Evolutionary conservation across 805 yeast genomes (phyloP), one percentile per base, ranked within the genome.

Genomic region (Hanseniaspora pseudoguilliermondii): DNA sequence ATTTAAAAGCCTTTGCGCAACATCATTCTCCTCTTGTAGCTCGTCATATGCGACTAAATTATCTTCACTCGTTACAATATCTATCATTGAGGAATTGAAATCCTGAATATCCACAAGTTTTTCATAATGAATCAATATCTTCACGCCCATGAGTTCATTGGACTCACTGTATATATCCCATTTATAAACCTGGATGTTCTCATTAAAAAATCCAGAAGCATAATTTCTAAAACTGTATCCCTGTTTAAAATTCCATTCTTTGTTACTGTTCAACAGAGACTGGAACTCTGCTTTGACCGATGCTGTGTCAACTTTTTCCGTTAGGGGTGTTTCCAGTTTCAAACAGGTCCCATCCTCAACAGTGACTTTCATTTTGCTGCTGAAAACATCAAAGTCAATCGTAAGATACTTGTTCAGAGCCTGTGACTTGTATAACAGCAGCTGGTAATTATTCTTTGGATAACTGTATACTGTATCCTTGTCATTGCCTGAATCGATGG

Each of bases 211-310:
- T 0, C 56, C 56, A 20, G 48, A 27, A 4, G 50, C 29, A 23
- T 20, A 46, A 16, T 53, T 44, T n/a, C 21, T 53, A 4, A 53
- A 35, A 21, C 25, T 42, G 20, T 49, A 50, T 20, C 50, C 47
- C 20, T 55, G 58, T 40, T 44, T 55, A 11, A 49, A 50, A 3
- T n/a, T 23, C 58, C 58, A 55, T 34, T 55, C 54, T 16, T 49
- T 55, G 47, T 55, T 55, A 25, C 48, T 39, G n/a, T 55, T 55
- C 25, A 55, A 34, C 8, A 55, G 21, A 27, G 49, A 46, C 9
- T 53, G 35, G 16, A 53, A 53, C 34, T 53, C 50, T 39, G 40
- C 46, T 16, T 53, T 53, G 21, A 53, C 47, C 9, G 18, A 15
- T 4, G 35, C 23, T 4, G 50, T 23, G n/a, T 53, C 56, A 3